phyloP scores from a whole-genome alignment of 225 moss, liverwort and hornwort genomes.

The Pseudoscleropodium purum region DNA sequence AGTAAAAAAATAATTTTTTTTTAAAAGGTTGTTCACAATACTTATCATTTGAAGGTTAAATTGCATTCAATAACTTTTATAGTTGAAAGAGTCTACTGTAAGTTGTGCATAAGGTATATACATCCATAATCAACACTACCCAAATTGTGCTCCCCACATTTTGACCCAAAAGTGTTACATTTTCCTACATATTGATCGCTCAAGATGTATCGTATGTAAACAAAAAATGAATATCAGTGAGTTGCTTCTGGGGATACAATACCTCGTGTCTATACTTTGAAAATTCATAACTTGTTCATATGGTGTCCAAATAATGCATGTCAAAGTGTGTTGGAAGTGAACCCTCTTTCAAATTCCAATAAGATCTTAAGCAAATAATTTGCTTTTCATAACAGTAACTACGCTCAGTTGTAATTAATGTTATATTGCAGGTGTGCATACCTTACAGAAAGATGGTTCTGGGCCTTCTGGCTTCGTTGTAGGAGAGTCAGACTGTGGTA shows the following conservation, averaged over 20 bases:
- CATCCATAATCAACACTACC: not conserved
- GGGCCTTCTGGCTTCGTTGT: not conserved
- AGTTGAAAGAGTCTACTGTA: not conserved
- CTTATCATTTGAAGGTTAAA: not conserved
- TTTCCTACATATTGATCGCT: not conserved
- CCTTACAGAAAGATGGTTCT: not conserved
- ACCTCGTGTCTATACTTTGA: not conserved
- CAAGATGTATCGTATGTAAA: not conserved
- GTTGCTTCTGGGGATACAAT: no score
- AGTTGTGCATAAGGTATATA: not conserved
- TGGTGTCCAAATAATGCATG: not conserved
- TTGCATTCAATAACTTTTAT: not conserved
- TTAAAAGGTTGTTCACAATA: no score
- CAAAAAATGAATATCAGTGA: not conserved
- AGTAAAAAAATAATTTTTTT: no score
- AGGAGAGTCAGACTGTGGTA: not conserved
- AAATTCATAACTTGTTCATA: not conserved
- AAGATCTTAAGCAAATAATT: not conserved
- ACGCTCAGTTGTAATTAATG: not conserved
- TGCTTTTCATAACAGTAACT: not conserved
- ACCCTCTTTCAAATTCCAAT: not conserved
- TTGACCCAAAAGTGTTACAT: not conserved
- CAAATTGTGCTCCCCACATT: rapidly evolving
- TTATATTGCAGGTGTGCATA: not conserved
- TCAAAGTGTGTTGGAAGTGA: not conserved